phyloP scores from a whole-genome alignment of 2,329 filamentous ascomycete genomes.

The Pseudocercospora eumusae region DNA sequence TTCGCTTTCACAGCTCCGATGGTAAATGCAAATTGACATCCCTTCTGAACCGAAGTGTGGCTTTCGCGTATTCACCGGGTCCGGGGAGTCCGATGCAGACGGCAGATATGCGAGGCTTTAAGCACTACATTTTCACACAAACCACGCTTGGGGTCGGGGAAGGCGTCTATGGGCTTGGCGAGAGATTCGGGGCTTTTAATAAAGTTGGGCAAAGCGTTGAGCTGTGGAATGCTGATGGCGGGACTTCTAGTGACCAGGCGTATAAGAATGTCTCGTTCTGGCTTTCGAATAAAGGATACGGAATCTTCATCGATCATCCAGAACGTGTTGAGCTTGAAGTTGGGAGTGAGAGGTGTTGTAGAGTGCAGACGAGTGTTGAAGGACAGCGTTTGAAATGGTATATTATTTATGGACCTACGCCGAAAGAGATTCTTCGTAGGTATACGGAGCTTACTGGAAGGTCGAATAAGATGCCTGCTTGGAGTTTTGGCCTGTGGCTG shows the following conservation, averaged over 20 bases:
- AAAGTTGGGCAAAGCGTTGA: conserved; percentile 71
- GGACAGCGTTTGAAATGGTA: conserved; percentile 73
- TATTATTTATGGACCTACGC: conserved; percentile 69
- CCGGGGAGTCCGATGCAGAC: conserved; percentile 56
- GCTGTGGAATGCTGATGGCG: conserved; percentile 64
- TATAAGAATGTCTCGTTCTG: conserved; percentile 74
- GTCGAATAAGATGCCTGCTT: conserved; percentile 65
- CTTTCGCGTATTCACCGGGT: conserved; percentile 58
- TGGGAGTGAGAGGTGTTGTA: conserved; percentile 70
- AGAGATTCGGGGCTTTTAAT: conserved; percentile 74
- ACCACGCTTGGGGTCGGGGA: conserved; percentile 57
- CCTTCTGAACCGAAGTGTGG: conserved; percentile 58
- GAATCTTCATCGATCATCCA: conserved; percentile 71
- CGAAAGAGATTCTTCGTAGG: conserved; percentile 68
- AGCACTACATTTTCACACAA: conserved; percentile 51
- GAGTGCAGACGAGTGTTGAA: conserved; percentile 69
- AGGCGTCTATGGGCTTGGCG: conserved; percentile 71
- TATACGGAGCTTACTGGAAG: conserved; percentile 69
- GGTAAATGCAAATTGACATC: conserved; percentile 57
- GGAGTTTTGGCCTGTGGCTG: conserved; percentile 76
- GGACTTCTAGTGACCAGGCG: conserved; percentile 68
- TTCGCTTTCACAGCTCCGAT: conserved; percentile 57
- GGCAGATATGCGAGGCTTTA: conserved; percentile 50
- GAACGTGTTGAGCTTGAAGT: conserved; percentile 71
- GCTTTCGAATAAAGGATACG: conserved; percentile 72